These are phyloP conservation scores for Prunus davidiana DNA, from an alignment of 306 rosid genomes.

Conservation along the genomic window DNA sequence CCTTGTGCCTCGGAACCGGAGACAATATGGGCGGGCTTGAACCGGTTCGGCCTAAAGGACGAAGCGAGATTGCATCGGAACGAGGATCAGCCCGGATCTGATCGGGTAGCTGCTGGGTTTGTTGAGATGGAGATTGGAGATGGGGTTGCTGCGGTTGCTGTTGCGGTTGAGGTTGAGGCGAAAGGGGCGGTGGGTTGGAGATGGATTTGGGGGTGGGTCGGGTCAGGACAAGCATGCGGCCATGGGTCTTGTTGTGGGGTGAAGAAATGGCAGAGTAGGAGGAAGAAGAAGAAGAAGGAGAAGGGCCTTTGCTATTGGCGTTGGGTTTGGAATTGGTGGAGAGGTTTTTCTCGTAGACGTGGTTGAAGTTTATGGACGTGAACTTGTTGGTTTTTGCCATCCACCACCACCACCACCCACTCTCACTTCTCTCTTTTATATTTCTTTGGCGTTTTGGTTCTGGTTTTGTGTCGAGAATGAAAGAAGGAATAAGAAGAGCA, in stretches of 20 bases:
- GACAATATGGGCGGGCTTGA: constrained; percentile 23
- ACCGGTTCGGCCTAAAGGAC: constrained; percentile 66
- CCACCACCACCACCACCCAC: constrained; percentile 35
- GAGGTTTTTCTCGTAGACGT: constrained; percentile 54
- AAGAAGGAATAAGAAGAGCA: no score
- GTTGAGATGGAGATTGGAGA: constrained; percentile 21
- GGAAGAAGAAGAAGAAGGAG: constrained; percentile 27
- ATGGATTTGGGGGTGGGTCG: constrained; percentile 56
- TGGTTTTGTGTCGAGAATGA: no score
- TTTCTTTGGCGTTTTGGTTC: not conserved
- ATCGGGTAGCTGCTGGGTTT: constrained; percentile 12
- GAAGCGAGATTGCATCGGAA: constrained; percentile 65
- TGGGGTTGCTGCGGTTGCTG: constrained; percentile 6
- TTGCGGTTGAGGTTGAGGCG: constrained; percentile 16
- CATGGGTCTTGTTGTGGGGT: constrained; percentile 59
- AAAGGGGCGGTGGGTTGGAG: constrained; percentile 10
- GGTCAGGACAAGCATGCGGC: constrained; percentile 75
- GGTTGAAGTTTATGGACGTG: constrained; percentile 72
- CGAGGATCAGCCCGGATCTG: constrained; percentile 25
- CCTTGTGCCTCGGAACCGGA: constrained; percentile 35
- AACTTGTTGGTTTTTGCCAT: constrained; percentile 87
- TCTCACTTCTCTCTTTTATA: not conserved
- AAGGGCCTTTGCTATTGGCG: not conserved
- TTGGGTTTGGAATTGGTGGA: constrained; percentile 22
- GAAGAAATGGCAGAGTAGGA: constrained; percentile 67